Evolutionary conservation across 2,329 filamentous ascomycete species (phyloP).

Genomic region (Fusarium azukiicola): DNA sequence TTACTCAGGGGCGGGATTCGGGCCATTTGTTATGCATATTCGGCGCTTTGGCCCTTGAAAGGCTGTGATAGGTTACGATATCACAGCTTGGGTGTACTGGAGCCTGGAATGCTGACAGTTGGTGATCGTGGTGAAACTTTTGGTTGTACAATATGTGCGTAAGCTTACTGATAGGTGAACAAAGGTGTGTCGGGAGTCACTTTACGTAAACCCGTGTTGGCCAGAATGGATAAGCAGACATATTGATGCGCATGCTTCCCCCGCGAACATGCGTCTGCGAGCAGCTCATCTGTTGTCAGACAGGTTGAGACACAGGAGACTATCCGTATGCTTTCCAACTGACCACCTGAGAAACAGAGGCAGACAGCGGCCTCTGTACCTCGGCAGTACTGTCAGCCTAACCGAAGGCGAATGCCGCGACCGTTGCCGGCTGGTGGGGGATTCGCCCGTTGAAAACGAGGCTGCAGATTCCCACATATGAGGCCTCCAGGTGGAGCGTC

Average conservation of each 20-base stretch:
- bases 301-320: not conserved
- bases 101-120: not conserved
- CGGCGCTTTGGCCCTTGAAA: not conserved
- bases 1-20: not conserved
- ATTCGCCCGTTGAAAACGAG: not conserved
- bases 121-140: not conserved
- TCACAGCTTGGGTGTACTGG: not conserved
- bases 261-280: not conserved
- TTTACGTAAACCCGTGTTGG: conserved; percentile 2
- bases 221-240: not conserved
- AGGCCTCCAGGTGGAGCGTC: no score
- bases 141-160: conserved; percentile 9
- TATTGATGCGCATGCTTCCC: not conserved
- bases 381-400: not conserved
- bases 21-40: conserved; percentile 10
- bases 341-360: not conserved
- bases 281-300: conserved; percentile 2
- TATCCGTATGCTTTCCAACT: not conserved
- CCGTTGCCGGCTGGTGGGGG: conserved; percentile 1
- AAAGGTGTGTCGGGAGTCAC: not conserved
- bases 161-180: not conserved
- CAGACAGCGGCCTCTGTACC: not conserved
- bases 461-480: not conserved
- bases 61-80: not conserved
- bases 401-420: conserved; percentile 1